Conservation (phyloP, 2,329 filamentous ascomycete genomes). For the Colletotrichum simmondsii region DNA sequence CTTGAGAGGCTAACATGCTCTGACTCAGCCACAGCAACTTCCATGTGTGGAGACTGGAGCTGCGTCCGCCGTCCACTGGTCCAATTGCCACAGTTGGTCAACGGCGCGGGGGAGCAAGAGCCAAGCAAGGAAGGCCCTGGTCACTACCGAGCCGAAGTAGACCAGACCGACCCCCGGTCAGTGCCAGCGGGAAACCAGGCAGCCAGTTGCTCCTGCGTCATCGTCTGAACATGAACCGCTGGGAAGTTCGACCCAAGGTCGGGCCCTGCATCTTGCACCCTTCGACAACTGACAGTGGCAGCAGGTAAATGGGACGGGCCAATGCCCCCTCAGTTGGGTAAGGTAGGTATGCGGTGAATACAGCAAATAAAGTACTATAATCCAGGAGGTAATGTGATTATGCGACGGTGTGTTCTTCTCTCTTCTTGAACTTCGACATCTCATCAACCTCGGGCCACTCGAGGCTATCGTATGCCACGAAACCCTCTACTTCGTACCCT, state of each 20-base stretch:
- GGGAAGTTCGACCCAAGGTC: constrained; percentile 24
- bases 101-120: constrained; percentile 5
- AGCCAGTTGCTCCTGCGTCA: constrained; percentile 36
- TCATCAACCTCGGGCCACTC: background rate
- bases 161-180: constrained; percentile 18
- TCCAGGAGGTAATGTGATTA: too few species aligned
- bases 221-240: constrained; percentile 25
- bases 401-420: background rate
- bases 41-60: constrained; percentile 6
- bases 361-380: too few species aligned
- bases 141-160: constrained; percentile 8
- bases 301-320: constrained; percentile 9
- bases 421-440: background rate
- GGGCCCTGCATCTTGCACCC: constrained; percentile 24
- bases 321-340: background rate
- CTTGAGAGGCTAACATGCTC: background rate
- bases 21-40: constrained; percentile 18
- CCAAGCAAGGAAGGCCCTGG: constrained; percentile 30
- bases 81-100: background rate
- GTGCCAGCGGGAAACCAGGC: constrained; percentile 30
- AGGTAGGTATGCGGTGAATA: background rate
- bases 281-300: constrained; percentile 16
- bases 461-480: background rate
- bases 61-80: background rate
- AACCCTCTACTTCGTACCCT: background rate